Percentiles rank a stretch among this genome's conserved stretches.
phyloP scores from a whole-genome alignment of 1,284 basidiomycete genomes.

The Apiotrichum sp. region DNA sequence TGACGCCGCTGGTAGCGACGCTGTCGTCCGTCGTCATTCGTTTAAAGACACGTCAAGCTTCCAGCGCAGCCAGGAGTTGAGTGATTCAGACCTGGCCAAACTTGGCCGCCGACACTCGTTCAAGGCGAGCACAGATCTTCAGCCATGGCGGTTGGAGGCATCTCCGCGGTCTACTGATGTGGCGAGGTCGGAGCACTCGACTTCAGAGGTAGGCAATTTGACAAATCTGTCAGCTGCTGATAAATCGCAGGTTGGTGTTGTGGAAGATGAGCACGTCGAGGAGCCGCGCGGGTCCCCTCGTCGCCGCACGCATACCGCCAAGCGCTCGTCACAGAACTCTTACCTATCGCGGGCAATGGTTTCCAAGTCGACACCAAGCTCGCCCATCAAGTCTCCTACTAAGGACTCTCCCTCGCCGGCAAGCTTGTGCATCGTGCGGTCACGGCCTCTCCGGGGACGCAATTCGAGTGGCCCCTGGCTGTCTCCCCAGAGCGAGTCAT shows the following conservation, averaged over 20 bases:
- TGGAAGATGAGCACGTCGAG: neutral
- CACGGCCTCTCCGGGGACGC: conserved; percentile 7
- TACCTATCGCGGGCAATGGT: conserved; percentile 5
- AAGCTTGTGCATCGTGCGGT: conserved; percentile 10
- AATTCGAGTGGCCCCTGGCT: neutral
- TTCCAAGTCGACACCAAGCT: neutral
- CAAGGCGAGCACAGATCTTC: neutral
- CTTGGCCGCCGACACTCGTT: conserved; percentile 2
- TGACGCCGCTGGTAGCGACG: neutral
- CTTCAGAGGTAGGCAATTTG: neutral
- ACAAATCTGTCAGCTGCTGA: neutral
- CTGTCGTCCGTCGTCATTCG: neutral
- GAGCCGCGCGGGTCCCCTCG: conserved; percentile 4
- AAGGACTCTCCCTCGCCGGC: neutral
- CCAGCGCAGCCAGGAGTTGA: neutral
- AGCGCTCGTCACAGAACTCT: conserved; percentile 19
- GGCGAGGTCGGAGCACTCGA: neutral
- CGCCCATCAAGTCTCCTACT: conserved; percentile 3
- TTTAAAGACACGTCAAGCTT: neutral
- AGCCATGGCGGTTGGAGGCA: neutral
- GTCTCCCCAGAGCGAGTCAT: neutral
- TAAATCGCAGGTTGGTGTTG: neutral
- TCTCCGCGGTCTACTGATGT: neutral
- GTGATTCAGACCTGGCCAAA: neutral
- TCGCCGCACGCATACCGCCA: conserved; percentile 8